Conservation (phyloP, 1,284 basidiomycete species). For the Rhodotorula sp. region DNA sequence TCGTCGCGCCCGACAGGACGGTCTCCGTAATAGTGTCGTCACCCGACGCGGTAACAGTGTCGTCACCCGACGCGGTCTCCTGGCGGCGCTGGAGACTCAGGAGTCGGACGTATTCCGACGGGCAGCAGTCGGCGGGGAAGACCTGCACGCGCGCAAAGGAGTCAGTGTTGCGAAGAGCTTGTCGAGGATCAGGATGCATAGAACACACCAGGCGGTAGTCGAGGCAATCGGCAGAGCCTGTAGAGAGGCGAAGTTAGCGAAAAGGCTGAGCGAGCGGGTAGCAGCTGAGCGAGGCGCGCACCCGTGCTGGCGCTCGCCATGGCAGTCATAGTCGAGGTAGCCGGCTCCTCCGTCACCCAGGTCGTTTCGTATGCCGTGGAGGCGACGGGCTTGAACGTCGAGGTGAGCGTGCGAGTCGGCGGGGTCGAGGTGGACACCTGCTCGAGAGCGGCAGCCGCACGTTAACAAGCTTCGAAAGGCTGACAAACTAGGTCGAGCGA, state of each 20-base stretch:
- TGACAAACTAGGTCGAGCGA: fast-evolving
- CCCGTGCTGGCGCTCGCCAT: background rate
- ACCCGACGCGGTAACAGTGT: background rate
- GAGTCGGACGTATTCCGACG: background rate
- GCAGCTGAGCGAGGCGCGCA: background rate
- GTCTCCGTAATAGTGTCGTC: background rate
- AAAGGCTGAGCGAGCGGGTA: too few relatives aligned
- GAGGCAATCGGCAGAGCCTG: background rate
- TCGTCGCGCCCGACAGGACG: background rate
- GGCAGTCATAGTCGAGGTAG: background rate
- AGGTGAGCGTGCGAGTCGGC: background rate
- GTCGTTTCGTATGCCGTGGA: background rate
- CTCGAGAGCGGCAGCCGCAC: background rate
- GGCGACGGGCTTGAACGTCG: background rate
- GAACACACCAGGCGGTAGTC: background rate
- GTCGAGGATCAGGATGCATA: background rate
- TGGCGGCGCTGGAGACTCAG: background rate
- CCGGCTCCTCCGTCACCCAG: background rate
- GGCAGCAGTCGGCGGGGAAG: conserved; percentile 7
- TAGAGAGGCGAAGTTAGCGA: too few relatives aligned
- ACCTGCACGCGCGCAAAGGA: background rate
- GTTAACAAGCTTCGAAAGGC: background rate
- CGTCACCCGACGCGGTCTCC: background rate
- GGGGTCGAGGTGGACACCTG: background rate
- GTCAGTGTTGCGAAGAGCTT: background rate